Percentiles rank a stretch among this genome's conserved stretches.
These are phyloP conservation scores for Mesotaenium endlicherianum DNA, from an alignment of 139 green algal genomes.

Conservation along the genomic window DNA sequence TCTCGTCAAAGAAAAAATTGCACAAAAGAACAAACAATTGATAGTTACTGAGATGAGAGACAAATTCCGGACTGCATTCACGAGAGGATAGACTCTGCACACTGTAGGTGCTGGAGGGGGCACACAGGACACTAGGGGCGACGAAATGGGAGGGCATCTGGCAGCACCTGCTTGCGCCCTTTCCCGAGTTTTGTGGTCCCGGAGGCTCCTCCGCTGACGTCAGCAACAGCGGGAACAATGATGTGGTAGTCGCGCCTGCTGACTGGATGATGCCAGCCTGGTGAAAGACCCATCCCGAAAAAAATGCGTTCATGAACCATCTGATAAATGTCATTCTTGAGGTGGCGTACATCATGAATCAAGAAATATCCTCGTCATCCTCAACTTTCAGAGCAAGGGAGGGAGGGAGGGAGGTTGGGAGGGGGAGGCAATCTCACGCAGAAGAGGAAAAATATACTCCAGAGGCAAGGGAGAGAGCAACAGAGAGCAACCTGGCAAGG, in stretches of 20 bases:
- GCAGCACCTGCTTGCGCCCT: no score
- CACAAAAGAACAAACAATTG: no score
- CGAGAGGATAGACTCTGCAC: no score
- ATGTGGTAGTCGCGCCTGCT: constrained; percentile 24
- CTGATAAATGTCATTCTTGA: background rate
- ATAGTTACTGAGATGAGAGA: no score
- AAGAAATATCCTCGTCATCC: background rate
- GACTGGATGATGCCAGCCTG: constrained; percentile 47
- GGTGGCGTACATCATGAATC: background rate
- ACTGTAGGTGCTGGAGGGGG: no score
- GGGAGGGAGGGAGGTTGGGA: background rate
- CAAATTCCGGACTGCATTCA: no score
- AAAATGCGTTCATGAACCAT: background rate
- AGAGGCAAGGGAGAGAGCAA: background rate
- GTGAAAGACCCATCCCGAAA: background rate
- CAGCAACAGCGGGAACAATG: constrained; percentile 13
- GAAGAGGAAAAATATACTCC: background rate
- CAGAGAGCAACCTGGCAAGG: background rate
- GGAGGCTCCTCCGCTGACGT: no score
- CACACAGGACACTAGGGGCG: no score
- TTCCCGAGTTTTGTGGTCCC: no score
- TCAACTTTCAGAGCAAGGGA: background rate
- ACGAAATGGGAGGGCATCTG: no score
- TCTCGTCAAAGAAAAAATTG: no score
- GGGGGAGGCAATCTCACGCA: background rate